Base-by-base conservation (phyloP, 345 rosid species). In the Laguncularia racemosa region DNA sequence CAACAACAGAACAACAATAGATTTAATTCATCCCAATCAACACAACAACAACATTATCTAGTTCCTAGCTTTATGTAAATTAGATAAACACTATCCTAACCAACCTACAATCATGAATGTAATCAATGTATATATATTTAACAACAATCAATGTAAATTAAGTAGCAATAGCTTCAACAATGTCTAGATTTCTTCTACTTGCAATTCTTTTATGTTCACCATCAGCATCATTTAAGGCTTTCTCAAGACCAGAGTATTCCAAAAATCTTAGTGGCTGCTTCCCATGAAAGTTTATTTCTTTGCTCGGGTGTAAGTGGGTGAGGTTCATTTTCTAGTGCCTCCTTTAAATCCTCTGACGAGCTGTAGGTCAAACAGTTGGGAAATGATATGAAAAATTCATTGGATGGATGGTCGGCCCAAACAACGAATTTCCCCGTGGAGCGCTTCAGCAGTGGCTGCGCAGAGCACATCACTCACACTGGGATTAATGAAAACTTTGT, bases 361-460 rank as follows among this genome's bases (percentile, higher is more conserved):
- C 79, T 85, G 86, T 87, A 93, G 1, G 99, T 87, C 51, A 89
- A 68, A 69, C 99, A 89, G 73, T 93, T 93, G 13, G 99, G 97
- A 73, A 89, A 93, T 65, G 90, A 85, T 60, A 81, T 87, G 75
- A 93, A 93, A 78, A 89, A 93, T 71, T 93, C 96, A 62, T 93
- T 93, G 12, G 99, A 93, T 17, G 97, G 99, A 71, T 93, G 95
- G 68, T 93, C 97, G 3, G 99, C 99, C 55, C 99, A 93, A 4
- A 93, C 76, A 11, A 93, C 99, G 43, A 93, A 85, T 62, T 89
- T 93, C 19, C 99, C 99, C 99, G 89, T 93, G 0, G 99, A 93
- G 87, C 17, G 97, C 99, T 76, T 93, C 99, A 13, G 97, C 99
- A 15, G 99, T 93, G 54, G 99, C 97, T 26, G 97, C 89, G 84